phyloP scores from a whole-genome alignment of 2,329 filamentous ascomycete species.

The Apiospora marii region DNA sequence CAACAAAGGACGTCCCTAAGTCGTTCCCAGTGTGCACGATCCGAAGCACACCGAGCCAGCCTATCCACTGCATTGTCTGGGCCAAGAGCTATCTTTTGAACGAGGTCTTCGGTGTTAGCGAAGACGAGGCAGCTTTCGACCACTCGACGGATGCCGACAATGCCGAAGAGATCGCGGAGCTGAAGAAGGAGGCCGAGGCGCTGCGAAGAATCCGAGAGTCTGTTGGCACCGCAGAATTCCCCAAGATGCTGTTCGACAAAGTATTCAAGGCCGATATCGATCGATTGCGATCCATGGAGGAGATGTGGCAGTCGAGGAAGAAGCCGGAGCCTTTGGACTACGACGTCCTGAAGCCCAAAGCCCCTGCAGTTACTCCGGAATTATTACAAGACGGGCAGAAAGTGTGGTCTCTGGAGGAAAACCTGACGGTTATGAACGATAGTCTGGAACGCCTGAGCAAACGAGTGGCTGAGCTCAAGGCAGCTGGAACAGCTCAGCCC shows the following conservation, averaged over 20 bases:
- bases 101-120: constrained; percentile 91
- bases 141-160: constrained; percentile 84
- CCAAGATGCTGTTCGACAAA: constrained; percentile 86
- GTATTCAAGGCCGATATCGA: constrained; percentile 88
- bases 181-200: constrained; percentile 83
- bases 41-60: constrained; percentile 92
- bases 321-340: constrained; percentile 79
- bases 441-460: constrained; percentile 80
- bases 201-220: constrained; percentile 83
- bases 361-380: constrained; percentile 59
- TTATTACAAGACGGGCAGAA: constrained; percentile 73
- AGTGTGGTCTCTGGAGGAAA: constrained; percentile 84
- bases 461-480: constrained; percentile 72
- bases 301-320: constrained; percentile 91
- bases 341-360: constrained; percentile 63
- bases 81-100: constrained; percentile 95
- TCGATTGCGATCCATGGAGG: constrained; percentile 84
- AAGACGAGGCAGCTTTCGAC: constrained; percentile 85
- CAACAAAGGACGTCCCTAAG: constrained; percentile 87
- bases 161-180: constrained; percentile 84
- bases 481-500: constrained; percentile 57
- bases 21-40: constrained; percentile 97
- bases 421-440: constrained; percentile 84
- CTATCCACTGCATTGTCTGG: constrained; percentile 99
- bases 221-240: constrained; percentile 80